These are phyloP conservation scores for Hypoxylon rickii DNA, from an alignment of 495 filamentous ascomycete species.

Conservation along the genomic window DNA sequence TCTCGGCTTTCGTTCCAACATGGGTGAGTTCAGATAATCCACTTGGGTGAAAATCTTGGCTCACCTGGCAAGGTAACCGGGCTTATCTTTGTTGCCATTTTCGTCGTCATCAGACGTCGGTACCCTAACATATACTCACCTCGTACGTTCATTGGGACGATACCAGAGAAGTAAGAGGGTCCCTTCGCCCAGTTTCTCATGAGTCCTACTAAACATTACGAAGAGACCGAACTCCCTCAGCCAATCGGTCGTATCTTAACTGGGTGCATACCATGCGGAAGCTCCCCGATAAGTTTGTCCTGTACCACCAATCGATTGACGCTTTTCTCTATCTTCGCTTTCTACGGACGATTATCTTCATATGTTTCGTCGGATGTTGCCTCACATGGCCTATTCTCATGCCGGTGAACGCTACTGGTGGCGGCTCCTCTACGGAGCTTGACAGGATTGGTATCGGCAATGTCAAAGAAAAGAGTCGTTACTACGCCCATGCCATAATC, in stretches of 20 bases:
- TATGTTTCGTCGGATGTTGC: conserved; percentile 72
- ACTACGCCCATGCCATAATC: conserved; percentile 67
- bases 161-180: conserved; percentile 37
- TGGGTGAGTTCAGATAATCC: conserved; percentile 23
- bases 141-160: conserved; percentile 35
- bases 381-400: conserved; percentile 80
- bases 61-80: conserved; percentile 25
- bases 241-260: conserved; percentile 44
- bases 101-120: conserved; percentile 31
- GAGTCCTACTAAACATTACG: conserved; percentile 13
- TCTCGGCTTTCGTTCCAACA: conserved; percentile 37
- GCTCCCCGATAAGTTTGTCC: conserved; percentile 63
- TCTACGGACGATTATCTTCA: conserved; percentile 67
- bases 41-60: conserved; percentile 4
- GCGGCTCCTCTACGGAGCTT: conserved; percentile 60
- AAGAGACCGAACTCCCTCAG: conserved; percentile 36
- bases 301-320: conserved; percentile 72
- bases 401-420: conserved; percentile 76
- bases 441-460: conserved; percentile 72
- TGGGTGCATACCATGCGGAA: conserved; percentile 67
- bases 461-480: conserved; percentile 53
- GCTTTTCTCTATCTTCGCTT: conserved; percentile 84
- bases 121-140: conserved; percentile 37
- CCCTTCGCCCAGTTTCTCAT: neutral
- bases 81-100: conserved; percentile 32